phyloP scores from a whole-genome alignment of 1,139 yeast genomes.

The Scheffersomyces segobiensis region DNA sequence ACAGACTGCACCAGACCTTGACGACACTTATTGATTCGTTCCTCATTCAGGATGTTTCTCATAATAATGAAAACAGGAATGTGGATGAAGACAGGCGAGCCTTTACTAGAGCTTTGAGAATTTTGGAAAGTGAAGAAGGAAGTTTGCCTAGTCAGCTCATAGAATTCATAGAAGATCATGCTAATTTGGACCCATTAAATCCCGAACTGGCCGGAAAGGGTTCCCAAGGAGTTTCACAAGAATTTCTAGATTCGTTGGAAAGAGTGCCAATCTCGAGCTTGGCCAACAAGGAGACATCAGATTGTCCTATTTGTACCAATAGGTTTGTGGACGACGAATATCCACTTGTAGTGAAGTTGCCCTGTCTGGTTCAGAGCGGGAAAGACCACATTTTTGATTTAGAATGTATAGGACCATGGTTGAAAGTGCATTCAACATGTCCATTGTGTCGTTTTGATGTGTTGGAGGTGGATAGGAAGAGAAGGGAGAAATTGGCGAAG shows the following conservation, averaged over 20 bases:
- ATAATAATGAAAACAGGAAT: conserved; percentile 5
- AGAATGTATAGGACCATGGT: conserved; percentile 92
- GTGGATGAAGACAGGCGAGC: conserved; percentile 16
- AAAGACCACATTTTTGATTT: conserved; percentile 74
- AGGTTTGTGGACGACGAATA: conserved; percentile 69
- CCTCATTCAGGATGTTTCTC: conserved; percentile 19
- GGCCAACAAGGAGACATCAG: conserved; percentile 52
- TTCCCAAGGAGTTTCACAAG: conserved; percentile 64
- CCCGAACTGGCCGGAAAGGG: neutral
- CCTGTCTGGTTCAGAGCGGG: conserved; percentile 54
- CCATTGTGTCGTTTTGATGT: conserved; percentile 85
- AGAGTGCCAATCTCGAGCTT: conserved; percentile 57
- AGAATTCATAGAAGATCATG: conserved; percentile 21
- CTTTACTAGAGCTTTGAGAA: conserved; percentile 32
- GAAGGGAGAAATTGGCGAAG: conserved; percentile 43
- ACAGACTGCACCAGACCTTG: conserved; percentile 39
- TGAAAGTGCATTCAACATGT: conserved; percentile 75
- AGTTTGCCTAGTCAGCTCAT: conserved; percentile 32
- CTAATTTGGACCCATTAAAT: conserved; percentile 3
- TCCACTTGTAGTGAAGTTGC: conserved; percentile 78
- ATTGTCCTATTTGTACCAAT: conserved; percentile 84
- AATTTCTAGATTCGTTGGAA: conserved; percentile 73
- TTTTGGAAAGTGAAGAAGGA: conserved; percentile 33
- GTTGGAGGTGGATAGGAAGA: conserved; percentile 37
- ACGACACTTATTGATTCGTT: conserved; percentile 37